Percentiles rank a stretch among this genome's conserved stretches.
These are phyloP conservation scores for Coemansia sp. DNA, from an alignment of 192 early-diverging fungal species.

Conservation along the genomic window DNA sequence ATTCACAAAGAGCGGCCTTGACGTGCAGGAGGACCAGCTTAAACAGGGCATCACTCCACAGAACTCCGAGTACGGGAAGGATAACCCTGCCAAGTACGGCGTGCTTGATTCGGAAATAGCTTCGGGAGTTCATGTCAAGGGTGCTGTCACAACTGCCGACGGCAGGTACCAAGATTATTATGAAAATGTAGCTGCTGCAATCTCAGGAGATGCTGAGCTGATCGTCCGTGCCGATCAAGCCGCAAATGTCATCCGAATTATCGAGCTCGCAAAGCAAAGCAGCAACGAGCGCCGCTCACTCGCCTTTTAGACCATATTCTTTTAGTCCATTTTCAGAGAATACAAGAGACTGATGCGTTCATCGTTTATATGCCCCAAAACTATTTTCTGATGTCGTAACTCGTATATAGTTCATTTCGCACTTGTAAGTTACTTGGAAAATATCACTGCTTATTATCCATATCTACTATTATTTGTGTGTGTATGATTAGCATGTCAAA, in stretches of 20 bases:
- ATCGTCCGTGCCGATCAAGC: constrained; percentile 67
- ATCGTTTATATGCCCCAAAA: background rate
- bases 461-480: too few relatives aligned
- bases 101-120: constrained; percentile 53
- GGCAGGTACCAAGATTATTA: constrained; percentile 67
- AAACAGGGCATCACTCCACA: constrained; percentile 62
- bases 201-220: constrained; percentile 50
- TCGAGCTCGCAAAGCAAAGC: constrained; percentile 69
- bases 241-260: constrained; percentile 63
- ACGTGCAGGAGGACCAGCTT: constrained; percentile 74
- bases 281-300: constrained; percentile 56
- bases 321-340: too few relatives aligned
- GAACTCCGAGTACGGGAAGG: constrained; percentile 58
- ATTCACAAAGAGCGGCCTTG: constrained; percentile 66
- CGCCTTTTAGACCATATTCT: constrained; percentile 38
- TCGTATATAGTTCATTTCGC: too few relatives aligned
- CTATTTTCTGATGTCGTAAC: background rate
- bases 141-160: constrained; percentile 55
- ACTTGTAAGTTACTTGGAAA: too few relatives aligned
- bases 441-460: too few relatives aligned
- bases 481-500: constrained; percentile 6
- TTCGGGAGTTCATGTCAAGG: constrained; percentile 53
- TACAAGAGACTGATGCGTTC: too few relatives aligned
- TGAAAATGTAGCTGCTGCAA: constrained; percentile 62
- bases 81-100: constrained; percentile 55